Evolutionary conservation across 208 protist species (phyloP).

Genomic region (Leishmania major): DNA sequence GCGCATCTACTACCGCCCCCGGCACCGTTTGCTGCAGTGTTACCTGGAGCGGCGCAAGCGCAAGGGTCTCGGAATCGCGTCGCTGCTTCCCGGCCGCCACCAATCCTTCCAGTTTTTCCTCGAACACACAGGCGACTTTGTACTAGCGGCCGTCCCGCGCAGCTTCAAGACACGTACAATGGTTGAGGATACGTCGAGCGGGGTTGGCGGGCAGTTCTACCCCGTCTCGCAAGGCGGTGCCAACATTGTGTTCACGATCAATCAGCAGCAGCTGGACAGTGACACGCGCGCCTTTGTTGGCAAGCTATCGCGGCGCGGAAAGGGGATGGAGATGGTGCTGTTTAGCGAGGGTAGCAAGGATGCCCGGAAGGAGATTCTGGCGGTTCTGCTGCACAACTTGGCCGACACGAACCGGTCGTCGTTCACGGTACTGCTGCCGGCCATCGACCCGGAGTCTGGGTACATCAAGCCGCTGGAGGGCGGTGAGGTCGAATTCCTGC

Average conservation of each 20-base stretch:
- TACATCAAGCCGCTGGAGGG: conserved; percentile 47
- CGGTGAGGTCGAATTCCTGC: conserved; percentile 42
- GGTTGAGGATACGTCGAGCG: conserved; percentile 37
- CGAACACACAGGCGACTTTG: conserved; percentile 50
- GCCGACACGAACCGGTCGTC: conserved; percentile 33
- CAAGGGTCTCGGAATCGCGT: conserved; percentile 13
- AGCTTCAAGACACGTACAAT: conserved; percentile 7
- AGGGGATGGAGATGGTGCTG: conserved; percentile 42
- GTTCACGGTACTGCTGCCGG: conserved; percentile 48
- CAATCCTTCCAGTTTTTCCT: conserved; percentile 42
- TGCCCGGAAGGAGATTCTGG: conserved; percentile 42
- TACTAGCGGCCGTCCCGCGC: conserved; percentile 34
- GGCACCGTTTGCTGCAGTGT: conserved; percentile 49
- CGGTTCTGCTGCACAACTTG: conserved; percentile 30
- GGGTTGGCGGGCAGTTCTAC: conserved; percentile 32
- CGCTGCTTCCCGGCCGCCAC: conserved; percentile 23
- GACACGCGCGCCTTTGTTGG: conserved; percentile 46
- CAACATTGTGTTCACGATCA: conserved; percentile 42
- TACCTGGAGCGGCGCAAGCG: conserved; percentile 39
- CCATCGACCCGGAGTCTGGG: conserved; percentile 45
- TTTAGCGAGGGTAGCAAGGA: conserved; percentile 46
- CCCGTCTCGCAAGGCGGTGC: conserved; percentile 24
- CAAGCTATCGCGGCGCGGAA: conserved; percentile 31
- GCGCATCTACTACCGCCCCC: conserved; percentile 51
- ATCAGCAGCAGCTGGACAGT: conserved; percentile 26